These are phyloP conservation scores for Acacia crassicarpa DNA, from an alignment of 306 rosid species.

Conservation along the genomic window DNA sequence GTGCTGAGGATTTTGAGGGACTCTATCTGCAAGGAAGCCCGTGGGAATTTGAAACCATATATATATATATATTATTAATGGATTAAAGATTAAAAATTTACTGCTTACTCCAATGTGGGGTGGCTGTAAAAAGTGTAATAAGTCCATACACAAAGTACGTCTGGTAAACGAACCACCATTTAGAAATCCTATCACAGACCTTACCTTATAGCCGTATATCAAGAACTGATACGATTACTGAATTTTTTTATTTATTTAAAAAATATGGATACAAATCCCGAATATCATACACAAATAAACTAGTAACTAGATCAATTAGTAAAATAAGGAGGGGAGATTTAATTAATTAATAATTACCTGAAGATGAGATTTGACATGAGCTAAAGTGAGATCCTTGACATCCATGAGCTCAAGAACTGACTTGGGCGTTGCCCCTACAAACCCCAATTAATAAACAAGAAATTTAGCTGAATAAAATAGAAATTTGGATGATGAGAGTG, in stretches of 20 bases:
- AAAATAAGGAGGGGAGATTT: neutral
- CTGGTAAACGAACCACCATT: constrained; percentile 12
- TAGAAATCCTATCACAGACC: constrained; percentile 29
- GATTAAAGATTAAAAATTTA: constrained; percentile 5
- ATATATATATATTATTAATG: neutral
- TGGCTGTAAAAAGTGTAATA: constrained; percentile 27
- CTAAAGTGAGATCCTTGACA: constrained; percentile 98
- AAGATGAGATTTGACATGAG: constrained; percentile 98
- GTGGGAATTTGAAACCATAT: constrained; percentile 62
- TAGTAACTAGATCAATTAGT: neutral
- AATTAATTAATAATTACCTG: constrained; percentile 53
- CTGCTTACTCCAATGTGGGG: constrained; percentile 47
- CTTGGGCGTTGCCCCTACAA: constrained; percentile 93
- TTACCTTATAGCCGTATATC: constrained; percentile 24
- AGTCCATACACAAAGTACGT: neutral
- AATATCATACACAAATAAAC: neutral
- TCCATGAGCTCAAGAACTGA: constrained; percentile 99
- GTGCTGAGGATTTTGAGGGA: constrained; percentile 63
- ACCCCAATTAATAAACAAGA: neutral
- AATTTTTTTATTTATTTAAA: neutral
- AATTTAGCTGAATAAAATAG: no score
- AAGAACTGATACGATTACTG: neutral
- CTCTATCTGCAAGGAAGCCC: constrained; percentile 46
- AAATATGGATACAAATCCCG: neutral
- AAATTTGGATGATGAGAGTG: neutral